These are phyloP conservation scores for Neonectria magnoliae DNA, from an alignment of 2,329 filamentous ascomycete genomes.

Conservation along the genomic window DNA sequence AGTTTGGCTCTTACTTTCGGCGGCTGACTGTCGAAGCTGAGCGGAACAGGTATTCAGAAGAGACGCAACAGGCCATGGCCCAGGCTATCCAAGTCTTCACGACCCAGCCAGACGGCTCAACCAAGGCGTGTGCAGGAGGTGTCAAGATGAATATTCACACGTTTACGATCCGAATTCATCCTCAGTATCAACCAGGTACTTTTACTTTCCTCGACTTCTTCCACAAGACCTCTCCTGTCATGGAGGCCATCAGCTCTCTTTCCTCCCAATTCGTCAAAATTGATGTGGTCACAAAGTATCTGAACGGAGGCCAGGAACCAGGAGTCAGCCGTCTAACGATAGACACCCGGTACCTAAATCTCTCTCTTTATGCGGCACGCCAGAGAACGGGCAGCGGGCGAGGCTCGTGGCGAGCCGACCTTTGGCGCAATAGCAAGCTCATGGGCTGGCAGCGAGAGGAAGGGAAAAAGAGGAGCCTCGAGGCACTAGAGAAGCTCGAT, in stretches of 20 bases:
- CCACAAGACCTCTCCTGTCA: constrained; percentile 38
- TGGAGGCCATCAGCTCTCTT: constrained; percentile 45
- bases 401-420: not conserved
- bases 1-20: constrained; percentile 53
- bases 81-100: constrained; percentile 51
- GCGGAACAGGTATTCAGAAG: constrained; percentile 47
- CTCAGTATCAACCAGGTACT: constrained; percentile 24
- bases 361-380: constrained; percentile 19
- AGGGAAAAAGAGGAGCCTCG: not conserved
- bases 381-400: constrained; percentile 2
- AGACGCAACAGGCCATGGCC: constrained; percentile 46
- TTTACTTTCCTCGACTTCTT: constrained; percentile 53
- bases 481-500: not conserved
- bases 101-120: constrained; percentile 22
- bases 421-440: not conserved
- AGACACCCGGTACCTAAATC: constrained; percentile 26
- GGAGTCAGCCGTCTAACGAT: constrained; percentile 17
- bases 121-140: constrained; percentile 21
- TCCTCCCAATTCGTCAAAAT: constrained; percentile 50
- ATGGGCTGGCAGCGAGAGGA: not conserved
- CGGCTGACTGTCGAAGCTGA: constrained; percentile 56
- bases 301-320: constrained; percentile 14
- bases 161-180: constrained; percentile 54
- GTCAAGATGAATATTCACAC: constrained; percentile 50
- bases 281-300: constrained; percentile 44